Conservation (phyloP, 2,329 filamentous ascomycete genomes). For the Bipolaris gigantea region DNA sequence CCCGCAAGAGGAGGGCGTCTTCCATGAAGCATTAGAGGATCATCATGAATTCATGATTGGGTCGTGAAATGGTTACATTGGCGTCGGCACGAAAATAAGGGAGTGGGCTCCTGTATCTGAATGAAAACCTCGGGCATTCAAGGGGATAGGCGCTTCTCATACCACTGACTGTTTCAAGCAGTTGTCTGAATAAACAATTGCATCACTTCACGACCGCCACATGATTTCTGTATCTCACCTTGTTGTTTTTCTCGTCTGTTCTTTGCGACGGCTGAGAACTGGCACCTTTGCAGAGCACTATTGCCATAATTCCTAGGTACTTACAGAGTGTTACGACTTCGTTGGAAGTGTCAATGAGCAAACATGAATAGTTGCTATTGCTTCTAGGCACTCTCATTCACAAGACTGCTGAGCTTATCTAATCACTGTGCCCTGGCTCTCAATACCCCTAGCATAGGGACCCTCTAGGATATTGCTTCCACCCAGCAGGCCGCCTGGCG, state of each 20-base stretch:
- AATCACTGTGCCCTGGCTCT: conserved; percentile 61
- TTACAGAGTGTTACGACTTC: background rate
- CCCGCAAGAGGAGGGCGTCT: conserved; percentile 94
- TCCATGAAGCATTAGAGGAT: conserved; percentile 57
- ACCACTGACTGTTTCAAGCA: conserved; percentile 42
- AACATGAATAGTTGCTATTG: background rate
- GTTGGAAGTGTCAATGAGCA: background rate
- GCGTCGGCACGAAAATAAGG: conserved; percentile 43
- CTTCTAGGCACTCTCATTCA: background rate
- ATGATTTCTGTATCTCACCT: background rate
- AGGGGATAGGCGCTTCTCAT: conserved; percentile 40
- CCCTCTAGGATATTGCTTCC: conserved; percentile 85
- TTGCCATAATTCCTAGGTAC: background rate
- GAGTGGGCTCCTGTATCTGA: conserved; percentile 39
- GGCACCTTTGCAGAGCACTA: background rate
- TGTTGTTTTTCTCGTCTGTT: background rate
- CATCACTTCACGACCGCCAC: conserved; percentile 35
- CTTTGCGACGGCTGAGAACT: background rate
- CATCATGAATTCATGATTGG: conserved; percentile 37
- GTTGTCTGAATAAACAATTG: conserved; percentile 45
- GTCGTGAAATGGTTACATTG: conserved; percentile 42
- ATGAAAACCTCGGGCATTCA: conserved; percentile 39
- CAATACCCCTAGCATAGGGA: conserved; percentile 68
- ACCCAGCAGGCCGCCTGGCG: conserved; percentile 64
- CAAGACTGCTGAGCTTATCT: conserved; percentile 27